These are phyloP conservation scores for Acanthamoeba culbertsoni DNA, from an alignment of 208 protist species.

Conservation along the genomic window DNA sequence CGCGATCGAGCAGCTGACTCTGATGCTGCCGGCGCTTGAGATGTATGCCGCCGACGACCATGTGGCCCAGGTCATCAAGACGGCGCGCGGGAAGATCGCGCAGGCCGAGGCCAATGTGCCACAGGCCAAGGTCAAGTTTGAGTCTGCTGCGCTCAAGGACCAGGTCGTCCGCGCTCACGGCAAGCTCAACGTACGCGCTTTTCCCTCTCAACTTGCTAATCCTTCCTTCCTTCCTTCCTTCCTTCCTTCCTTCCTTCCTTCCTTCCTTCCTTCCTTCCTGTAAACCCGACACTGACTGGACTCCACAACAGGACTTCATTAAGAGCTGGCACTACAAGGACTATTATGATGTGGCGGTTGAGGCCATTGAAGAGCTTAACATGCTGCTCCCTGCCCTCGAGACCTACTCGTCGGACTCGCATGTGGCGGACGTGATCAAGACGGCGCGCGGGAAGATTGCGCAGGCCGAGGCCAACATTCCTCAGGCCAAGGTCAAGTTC, in stretches of 20 bases:
- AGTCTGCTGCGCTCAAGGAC: background rate
- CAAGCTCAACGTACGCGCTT: background rate
- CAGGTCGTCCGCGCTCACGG: background rate
- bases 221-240: too few relatives aligned
- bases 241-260: background rate
- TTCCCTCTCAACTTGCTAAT: too few relatives aligned
- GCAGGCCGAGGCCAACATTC: background rate
- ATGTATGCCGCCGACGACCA: background rate
- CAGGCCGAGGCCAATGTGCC: background rate
- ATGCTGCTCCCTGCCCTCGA: background rate
- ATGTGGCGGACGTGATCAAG: background rate
- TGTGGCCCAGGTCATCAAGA: background rate
- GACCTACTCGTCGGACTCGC: background rate
- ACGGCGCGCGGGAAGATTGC: background rate
- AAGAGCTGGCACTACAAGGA: background rate
- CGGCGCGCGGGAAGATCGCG: slow-evolving; percentile 12
- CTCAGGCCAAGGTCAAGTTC: slow-evolving; percentile 43
- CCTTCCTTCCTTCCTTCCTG: background rate
- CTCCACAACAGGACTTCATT: background rate
- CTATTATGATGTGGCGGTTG: background rate
- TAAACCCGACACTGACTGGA: too few relatives aligned
- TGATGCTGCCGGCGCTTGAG: slow-evolving; percentile 47
- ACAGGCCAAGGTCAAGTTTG: background rate
- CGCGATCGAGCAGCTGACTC: slow-evolving; percentile 18
- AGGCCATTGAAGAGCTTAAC: background rate